These are phyloP conservation scores for Corymbia calophylla DNA, from an alignment of 441 rosid genomes.

Conservation along the genomic window DNA sequence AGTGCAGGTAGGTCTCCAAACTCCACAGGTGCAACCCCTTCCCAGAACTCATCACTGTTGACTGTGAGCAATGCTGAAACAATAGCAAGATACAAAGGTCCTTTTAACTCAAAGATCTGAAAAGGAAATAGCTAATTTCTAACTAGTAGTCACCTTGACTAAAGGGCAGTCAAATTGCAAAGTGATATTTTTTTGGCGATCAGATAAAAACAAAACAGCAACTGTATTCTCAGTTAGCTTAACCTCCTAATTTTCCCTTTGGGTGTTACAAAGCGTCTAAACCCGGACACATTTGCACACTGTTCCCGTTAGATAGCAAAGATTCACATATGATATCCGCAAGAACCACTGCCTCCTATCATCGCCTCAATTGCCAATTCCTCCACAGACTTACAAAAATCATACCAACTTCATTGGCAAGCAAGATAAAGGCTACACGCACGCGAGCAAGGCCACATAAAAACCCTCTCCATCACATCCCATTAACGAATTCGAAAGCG, in stretches of 20 bases:
- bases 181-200: not conserved
- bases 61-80: constrained; percentile 81
- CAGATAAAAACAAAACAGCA: not conserved
- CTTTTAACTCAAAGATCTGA: not conserved
- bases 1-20: constrained; percentile 90
- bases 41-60: constrained; percentile 85
- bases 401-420: not conserved
- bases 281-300: not conserved
- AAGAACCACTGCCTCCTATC: not conserved
- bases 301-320: not conserved
- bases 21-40: constrained; percentile 79
- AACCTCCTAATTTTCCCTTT: not conserved
- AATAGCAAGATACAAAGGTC: not conserved
- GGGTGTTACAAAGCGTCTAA: not conserved
- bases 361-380: not conserved
- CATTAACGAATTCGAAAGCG: not conserved
- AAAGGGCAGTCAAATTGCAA: not conserved
- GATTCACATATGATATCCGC: not conserved
- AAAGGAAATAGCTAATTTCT: not conserved
- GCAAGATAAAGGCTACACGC: not conserved
- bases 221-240: not conserved
- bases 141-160: not conserved
- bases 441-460: not conserved
- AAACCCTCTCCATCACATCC: not conserved
- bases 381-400: not conserved